phyloP scores from a whole-genome alignment of 139 green algal genomes.

The Edaphochlamys debaryana region DNA sequence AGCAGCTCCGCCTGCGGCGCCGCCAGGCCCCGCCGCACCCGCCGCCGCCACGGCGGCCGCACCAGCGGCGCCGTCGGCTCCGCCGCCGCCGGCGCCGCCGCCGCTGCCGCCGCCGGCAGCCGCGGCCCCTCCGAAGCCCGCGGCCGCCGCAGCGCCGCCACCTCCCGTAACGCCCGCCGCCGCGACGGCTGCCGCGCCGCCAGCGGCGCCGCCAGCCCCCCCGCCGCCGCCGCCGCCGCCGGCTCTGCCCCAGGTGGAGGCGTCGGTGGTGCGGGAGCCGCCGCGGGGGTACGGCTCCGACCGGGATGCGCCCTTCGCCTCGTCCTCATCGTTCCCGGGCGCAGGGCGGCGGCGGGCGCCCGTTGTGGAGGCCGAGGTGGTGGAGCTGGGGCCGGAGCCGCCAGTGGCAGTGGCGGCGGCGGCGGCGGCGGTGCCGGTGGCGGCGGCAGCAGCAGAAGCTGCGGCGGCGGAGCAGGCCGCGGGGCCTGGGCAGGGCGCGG shows the following conservation, averaged over 20 bases:
- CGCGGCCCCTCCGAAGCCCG: neutral
- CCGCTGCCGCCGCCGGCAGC: neutral
- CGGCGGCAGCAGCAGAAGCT: too few species aligned
- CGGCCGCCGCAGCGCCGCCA: neutral
- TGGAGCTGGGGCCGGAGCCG: neutral
- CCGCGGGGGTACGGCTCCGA: too few species aligned
- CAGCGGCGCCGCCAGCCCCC: neutral
- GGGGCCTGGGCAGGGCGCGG: too few species aligned
- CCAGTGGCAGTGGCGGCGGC: neutral
- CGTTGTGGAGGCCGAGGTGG: slow-evolving; percentile 8
- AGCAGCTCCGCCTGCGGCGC: neutral
- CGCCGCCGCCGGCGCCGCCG: neutral
- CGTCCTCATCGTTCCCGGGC: neutral
- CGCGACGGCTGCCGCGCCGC: neutral
- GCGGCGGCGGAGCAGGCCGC: too few species aligned
- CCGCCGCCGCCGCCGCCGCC: neutral
- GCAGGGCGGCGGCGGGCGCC: too few species aligned
- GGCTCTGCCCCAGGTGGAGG: slow-evolving; percentile 15
- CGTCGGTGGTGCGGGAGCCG: slow-evolving; percentile 17
- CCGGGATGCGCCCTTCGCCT: neutral
- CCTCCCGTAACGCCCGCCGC: neutral
- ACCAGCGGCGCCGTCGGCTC: neutral
- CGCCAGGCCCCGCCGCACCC: neutral
- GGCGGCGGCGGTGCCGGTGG: neutral
- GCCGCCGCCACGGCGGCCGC: neutral